Percentiles rank a stretch among this genome's conserved stretches.
These are phyloP conservation scores for Boletus pseudo-olivaceus DNA, from an alignment of 768 basidiomycete species.

Conservation along the genomic window DNA sequence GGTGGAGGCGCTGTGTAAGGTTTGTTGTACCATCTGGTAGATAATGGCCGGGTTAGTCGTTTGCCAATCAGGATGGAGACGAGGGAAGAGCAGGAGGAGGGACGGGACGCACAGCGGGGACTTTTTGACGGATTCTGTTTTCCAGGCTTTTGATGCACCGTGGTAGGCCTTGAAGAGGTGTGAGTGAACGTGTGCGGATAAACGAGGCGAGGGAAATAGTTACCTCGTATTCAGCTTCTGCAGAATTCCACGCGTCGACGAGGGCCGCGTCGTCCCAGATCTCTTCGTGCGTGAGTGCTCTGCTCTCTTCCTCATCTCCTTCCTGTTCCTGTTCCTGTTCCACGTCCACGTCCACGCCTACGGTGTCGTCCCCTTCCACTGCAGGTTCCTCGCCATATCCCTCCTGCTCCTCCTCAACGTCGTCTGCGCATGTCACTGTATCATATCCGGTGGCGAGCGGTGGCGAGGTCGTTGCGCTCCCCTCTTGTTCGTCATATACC, in stretches of 20 bases:
- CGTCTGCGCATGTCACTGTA: conserved; percentile 1
- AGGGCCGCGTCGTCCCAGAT: conserved; percentile 87
- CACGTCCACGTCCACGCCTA: conserved; percentile 29
- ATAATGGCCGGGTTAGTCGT: not conserved
- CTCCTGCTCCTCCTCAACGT: conserved; percentile 19
- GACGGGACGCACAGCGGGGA: conserved; percentile 60
- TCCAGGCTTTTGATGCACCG: conserved; percentile 68
- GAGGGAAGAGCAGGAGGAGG: not conserved
- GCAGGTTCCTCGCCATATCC: conserved; percentile 19
- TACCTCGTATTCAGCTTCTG: conserved; percentile 78
- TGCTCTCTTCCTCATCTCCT: conserved; percentile 56
- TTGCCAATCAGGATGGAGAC: not conserved
- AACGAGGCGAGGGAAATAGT: not conserved
- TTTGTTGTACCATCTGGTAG: conserved; percentile 72
- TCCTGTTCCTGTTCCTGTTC: conserved; percentile 29
- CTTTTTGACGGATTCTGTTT: conserved; percentile 62
- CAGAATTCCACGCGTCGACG: conserved; percentile 81
- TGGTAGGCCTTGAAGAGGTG: conserved; percentile 47
- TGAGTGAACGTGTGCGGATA: not conserved
- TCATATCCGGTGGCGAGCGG: not conserved
- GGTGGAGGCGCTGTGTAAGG: too few species aligned
- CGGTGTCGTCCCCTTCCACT: conserved; percentile 19
- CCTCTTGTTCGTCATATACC: conserved; percentile 32
- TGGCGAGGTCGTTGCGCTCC: not conserved
- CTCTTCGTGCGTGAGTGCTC: conserved; percentile 66